Evolutionary conservation across 2,329 filamentous ascomycete genomes (phyloP).

Genomic region (Penicillium sp.): DNA sequence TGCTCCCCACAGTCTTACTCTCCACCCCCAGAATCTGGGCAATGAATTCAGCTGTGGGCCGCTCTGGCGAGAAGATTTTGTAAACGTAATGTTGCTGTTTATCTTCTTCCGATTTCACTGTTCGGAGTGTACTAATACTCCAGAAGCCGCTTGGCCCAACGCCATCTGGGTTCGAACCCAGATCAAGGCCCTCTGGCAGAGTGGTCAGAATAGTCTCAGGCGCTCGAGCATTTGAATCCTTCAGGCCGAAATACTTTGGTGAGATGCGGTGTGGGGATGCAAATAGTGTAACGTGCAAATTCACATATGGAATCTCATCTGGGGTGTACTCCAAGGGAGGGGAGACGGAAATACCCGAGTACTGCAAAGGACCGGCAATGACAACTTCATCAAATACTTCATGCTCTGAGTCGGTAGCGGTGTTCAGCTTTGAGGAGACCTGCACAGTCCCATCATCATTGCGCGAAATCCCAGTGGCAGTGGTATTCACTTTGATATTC

Average conservation of each 20-base stretch:
- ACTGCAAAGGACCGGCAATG: constrained; percentile 81
- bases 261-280: constrained; percentile 73
- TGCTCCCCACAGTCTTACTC: constrained; percentile 17
- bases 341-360: constrained; percentile 63
- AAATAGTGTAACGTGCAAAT: constrained; percentile 86
- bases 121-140: constrained; percentile 73
- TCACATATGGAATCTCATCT: constrained; percentile 79
- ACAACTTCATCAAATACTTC: constrained; percentile 72
- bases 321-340: constrained; percentile 54
- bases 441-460: constrained; percentile 44
- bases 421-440: constrained; percentile 39
- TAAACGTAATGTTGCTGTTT: constrained; percentile 57
- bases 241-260: constrained; percentile 65
- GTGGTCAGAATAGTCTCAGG: constrained; percentile 83
- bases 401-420: constrained; percentile 9
- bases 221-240: constrained; percentile 51
- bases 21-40: constrained; percentile 50
- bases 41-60: constrained; percentile 50
- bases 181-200: constrained; percentile 56
- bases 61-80: constrained; percentile 64
- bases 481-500: constrained; percentile 63
- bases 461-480: constrained; percentile 61
- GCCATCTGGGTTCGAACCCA: constrained; percentile 48
- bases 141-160: constrained; percentile 78
- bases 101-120: constrained; percentile 24